phyloP scores from a whole-genome alignment of 352 stramenopile genomes.

The Phytophthora hibernalis region DNA sequence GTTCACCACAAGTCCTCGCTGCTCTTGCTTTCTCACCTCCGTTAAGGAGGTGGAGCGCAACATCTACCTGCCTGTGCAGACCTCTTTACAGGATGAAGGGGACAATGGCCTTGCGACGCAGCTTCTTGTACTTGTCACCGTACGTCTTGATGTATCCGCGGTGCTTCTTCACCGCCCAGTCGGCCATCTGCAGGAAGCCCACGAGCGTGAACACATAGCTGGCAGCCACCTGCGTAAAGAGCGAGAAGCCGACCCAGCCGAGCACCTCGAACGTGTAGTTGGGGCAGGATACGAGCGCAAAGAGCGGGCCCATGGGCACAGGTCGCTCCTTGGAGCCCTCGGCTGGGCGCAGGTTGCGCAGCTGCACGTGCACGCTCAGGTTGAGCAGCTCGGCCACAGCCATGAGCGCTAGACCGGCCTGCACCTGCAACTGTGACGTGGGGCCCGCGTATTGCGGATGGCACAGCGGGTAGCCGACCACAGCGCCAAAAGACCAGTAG shows the following conservation, averaged over 20 bases:
- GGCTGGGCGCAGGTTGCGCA: slow-evolving; percentile 77
- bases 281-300: slow-evolving; percentile 88
- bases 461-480: slow-evolving; percentile 87
- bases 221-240: slow-evolving; percentile 86
- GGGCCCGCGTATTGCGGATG: slow-evolving; percentile 72
- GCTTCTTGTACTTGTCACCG: slow-evolving; percentile 89
- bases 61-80: background rate
- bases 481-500: slow-evolving; percentile 88
- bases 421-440: slow-evolving; percentile 57
- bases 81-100: slow-evolving; percentile 78
- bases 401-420: slow-evolving; percentile 68
- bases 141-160: slow-evolving; percentile 88
- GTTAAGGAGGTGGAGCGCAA: background rate
- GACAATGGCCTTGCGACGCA: slow-evolving; percentile 86
- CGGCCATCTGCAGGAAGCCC: slow-evolving; percentile 90
- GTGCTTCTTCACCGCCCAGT: slow-evolving; percentile 92
- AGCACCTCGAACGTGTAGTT: slow-evolving; percentile 94
- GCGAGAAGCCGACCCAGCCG: slow-evolving; percentile 89
- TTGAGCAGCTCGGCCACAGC: slow-evolving; percentile 84
- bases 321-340: slow-evolving; percentile 80
- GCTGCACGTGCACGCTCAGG: slow-evolving; percentile 85
- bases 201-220: slow-evolving; percentile 88
- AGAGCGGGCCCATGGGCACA: slow-evolving; percentile 77
- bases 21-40: background rate
- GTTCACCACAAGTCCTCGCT: background rate